Conservation (phyloP, 2,329 filamentous ascomycete species). For the Waltergamsia citrina region DNA sequence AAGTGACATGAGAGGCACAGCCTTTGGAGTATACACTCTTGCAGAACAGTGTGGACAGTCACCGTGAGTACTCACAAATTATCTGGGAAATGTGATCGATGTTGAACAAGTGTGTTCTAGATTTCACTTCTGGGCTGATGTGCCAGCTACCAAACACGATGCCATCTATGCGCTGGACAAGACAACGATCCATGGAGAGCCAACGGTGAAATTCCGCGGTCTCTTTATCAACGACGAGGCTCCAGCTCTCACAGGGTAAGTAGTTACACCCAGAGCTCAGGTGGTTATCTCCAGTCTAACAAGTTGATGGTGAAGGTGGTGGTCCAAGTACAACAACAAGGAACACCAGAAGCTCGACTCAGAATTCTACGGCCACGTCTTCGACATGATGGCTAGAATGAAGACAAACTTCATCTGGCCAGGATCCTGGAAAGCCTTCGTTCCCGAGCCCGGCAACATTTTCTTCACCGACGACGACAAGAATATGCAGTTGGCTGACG, state of each 20-base stretch:
- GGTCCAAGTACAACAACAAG: slow-evolving; percentile 41
- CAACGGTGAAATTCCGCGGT: slow-evolving; percentile 57
- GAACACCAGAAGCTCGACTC: slow-evolving; percentile 25
- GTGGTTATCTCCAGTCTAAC: no score
- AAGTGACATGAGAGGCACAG: slow-evolving; percentile 55
- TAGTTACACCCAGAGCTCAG: no score
- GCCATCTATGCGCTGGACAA: slow-evolving; percentile 44
- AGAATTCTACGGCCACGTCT: slow-evolving; percentile 57
- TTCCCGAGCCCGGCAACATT: slow-evolving; percentile 34
- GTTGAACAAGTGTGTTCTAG: no score
- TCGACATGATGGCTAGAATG: slow-evolving; percentile 59
- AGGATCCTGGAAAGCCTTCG: slow-evolving; percentile 50
- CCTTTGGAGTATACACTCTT: slow-evolving; percentile 62
- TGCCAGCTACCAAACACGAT: slow-evolving; percentile 38
- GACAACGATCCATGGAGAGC: slow-evolving; percentile 48
- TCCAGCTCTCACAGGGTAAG: slow-evolving; percentile 57
- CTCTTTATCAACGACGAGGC: slow-evolving; percentile 66
- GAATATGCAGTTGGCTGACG: slow-evolving; percentile 57
- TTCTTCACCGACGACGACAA: slow-evolving; percentile 60
- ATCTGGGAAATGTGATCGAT: no score
- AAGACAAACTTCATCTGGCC: slow-evolving; percentile 69
- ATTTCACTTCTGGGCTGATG: slow-evolving; percentile 44
- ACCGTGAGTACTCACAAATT: no score
- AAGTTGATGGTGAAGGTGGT: no score
- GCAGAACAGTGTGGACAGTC: slow-evolving; percentile 54